Conservation (phyloP, 768 basidiomycete genomes). For the Tricholoma terreum region DNA sequence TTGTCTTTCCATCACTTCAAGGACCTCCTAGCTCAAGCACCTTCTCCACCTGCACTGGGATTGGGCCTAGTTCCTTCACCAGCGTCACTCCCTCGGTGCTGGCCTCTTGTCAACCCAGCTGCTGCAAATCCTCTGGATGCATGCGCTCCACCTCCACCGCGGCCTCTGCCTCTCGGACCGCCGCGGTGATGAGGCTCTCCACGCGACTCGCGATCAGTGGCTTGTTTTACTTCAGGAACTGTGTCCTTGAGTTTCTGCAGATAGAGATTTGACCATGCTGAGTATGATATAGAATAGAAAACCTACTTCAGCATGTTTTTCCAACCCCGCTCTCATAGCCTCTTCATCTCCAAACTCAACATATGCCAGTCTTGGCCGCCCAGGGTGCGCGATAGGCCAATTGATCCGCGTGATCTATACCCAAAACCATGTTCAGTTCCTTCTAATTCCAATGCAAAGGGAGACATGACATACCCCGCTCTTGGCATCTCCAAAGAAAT, state of each 20-base stretch:
- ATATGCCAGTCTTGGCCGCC: slow-evolving; percentile 68
- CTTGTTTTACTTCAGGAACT: slow-evolving; percentile 66
- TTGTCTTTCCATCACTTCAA: background rate
- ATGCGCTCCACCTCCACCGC: slow-evolving; percentile 29
- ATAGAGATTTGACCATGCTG: slow-evolving; percentile 7
- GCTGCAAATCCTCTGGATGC: slow-evolving; percentile 3
- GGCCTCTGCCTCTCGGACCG: slow-evolving; percentile 18
- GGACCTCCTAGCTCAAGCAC: background rate
- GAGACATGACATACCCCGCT: slow-evolving; percentile 42
- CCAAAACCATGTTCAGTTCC: background rate
- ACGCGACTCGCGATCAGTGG: slow-evolving; percentile 54
- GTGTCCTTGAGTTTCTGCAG: slow-evolving; percentile 69
- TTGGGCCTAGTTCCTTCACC: background rate
- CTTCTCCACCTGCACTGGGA: slow-evolving; percentile 1
- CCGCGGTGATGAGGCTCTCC: slow-evolving; percentile 33
- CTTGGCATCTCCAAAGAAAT: slow-evolving; percentile 74
- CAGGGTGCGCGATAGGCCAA: slow-evolving; percentile 47
- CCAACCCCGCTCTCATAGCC: slow-evolving; percentile 75
- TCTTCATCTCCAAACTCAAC: slow-evolving; percentile 91
- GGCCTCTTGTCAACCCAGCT: background rate
- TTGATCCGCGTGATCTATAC: slow-evolving; percentile 65
- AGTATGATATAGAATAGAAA: background rate
- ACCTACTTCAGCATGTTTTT: slow-evolving; percentile 69
- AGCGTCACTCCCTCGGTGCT: background rate
- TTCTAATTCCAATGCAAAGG: background rate